A percentile compares a stretch with the other conserved stretches of the same genome.
Evolutionary conservation across 2,329 filamentous ascomycete genomes (phyloP).

Genomic region (Diplodia seriata): DNA sequence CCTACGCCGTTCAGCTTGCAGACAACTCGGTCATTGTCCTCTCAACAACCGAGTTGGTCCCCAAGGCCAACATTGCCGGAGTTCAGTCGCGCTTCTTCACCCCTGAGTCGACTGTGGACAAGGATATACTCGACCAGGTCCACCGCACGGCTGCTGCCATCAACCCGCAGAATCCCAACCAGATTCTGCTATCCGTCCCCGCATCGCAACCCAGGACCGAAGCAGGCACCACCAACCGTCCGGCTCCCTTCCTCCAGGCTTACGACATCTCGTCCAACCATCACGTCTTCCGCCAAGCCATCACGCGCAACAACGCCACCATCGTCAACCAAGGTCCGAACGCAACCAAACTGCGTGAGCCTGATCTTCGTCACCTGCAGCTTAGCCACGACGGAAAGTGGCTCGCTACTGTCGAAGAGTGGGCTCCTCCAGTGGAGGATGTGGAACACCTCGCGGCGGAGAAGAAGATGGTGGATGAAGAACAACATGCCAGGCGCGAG

Average conservation of each 20-base stretch:
- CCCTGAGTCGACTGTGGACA: neutral
- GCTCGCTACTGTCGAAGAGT: constrained; percentile 92
- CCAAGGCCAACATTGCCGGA: constrained; percentile 82
- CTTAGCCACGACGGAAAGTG: constrained; percentile 83
- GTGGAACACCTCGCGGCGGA: constrained; percentile 62
- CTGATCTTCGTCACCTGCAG: constrained; percentile 75
- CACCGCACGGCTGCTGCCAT: constrained; percentile 47
- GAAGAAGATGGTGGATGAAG: constrained; percentile 46
- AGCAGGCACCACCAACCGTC: constrained; percentile 43
- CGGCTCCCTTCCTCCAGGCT: constrained; percentile 75
- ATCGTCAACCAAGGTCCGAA: constrained; percentile 70
- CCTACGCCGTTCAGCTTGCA: constrained; percentile 83
- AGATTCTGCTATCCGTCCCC: constrained; percentile 59
- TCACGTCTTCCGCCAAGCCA: constrained; percentile 83
- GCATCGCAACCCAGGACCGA: constrained; percentile 55
- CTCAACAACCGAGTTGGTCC: constrained; percentile 86
- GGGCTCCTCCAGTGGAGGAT: constrained; percentile 77
- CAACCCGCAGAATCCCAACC: constrained; percentile 50
- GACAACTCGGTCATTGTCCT: constrained; percentile 93
- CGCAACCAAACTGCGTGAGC: constrained; percentile 69
- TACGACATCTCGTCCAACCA: constrained; percentile 82
- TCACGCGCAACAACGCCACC: constrained; percentile 87
- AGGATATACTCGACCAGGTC: constrained; percentile 38
- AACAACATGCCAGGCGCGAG: constrained; percentile 65
- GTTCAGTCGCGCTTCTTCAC: constrained; percentile 63